Conservation (phyloP, 495 filamentous ascomycete species). For the Chaetomidium leptoderma region DNA sequence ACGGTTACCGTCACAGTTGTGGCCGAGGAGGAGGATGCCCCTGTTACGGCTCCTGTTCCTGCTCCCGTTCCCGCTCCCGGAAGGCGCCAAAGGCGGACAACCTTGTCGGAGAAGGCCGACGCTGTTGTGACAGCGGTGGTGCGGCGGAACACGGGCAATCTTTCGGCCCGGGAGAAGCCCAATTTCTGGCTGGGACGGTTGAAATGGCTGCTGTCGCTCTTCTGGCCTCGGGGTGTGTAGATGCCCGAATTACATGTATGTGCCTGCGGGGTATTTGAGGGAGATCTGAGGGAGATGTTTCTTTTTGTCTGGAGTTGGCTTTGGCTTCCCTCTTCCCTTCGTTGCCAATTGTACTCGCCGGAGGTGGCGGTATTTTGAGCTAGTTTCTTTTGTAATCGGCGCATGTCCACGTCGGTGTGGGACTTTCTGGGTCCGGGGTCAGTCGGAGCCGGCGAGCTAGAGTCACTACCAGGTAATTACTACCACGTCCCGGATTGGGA, state of each 20-base stretch:
- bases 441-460: too few species aligned
- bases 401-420: too few species aligned
- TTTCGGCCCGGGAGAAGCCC: not conserved
- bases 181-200: not conserved
- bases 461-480: too few species aligned
- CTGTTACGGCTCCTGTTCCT: too few species aligned
- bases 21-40: not conserved
- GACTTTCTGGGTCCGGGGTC: too few species aligned
- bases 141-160: constrained; percentile 5
- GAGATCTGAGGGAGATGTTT: too few species aligned
- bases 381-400: not conserved
- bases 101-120: constrained; percentile 8
- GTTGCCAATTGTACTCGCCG: not conserved
- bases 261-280: not conserved
- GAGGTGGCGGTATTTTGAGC: constrained; percentile 6
- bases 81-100: not conserved
- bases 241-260: not conserved
- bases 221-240: not conserved
- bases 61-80: too few species aligned
- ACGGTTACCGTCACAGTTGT: not conserved
- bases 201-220: constrained; percentile 7
- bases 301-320: too few species aligned
- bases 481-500: not conserved
- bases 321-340: not conserved
- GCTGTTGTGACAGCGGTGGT: constrained; percentile 1